Evolutionary conservation across 805 yeast species (phyloP).

Genomic region (Metschnikowia vanudenii): DNA sequence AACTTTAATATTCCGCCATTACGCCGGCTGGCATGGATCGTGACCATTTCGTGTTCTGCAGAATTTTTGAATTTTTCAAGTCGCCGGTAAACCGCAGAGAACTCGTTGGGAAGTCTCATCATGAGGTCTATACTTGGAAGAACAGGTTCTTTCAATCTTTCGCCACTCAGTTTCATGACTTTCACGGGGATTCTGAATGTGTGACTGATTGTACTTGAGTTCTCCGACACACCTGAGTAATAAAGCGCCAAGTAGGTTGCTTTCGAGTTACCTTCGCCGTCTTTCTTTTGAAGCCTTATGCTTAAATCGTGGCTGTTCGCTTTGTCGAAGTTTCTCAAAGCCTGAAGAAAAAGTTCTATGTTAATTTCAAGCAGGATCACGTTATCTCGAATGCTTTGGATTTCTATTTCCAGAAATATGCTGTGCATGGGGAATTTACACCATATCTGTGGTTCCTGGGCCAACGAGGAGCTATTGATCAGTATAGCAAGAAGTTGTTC

Average conservation of each 20-base stretch:
- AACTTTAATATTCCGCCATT: constrained; percentile 50
- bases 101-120: constrained; percentile 50
- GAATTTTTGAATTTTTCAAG: constrained; percentile 62
- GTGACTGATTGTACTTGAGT: constrained; percentile 53
- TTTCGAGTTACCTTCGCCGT: constrained; percentile 27
- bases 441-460: constrained; percentile 68
- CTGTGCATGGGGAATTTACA: constrained; percentile 48
- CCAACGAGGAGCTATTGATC: constrained; percentile 37
- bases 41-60: constrained; percentile 39
- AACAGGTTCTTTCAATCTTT: constrained; percentile 58
- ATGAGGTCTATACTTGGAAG: constrained; percentile 53
- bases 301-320: constrained; percentile 51
- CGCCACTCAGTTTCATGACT: constrained; percentile 54
- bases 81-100: constrained; percentile 54
- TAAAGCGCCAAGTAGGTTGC: constrained; percentile 54
- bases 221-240: constrained; percentile 47
- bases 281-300: constrained; percentile 51
- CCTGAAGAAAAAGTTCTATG: constrained; percentile 57
- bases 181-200: constrained; percentile 71
- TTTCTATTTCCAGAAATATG: constrained; percentile 50
- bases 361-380: constrained; percentile 60
- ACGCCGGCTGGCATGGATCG: constrained; percentile 47
- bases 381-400: constrained; percentile 52
- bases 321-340: constrained; percentile 54
- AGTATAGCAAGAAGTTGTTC: constrained; percentile 50